A percentile compares a stretch with the other conserved stretches of the same genome.
Conservation (phyloP, 1,284 basidiomycete genomes). For the Irpex sp. region DNA sequence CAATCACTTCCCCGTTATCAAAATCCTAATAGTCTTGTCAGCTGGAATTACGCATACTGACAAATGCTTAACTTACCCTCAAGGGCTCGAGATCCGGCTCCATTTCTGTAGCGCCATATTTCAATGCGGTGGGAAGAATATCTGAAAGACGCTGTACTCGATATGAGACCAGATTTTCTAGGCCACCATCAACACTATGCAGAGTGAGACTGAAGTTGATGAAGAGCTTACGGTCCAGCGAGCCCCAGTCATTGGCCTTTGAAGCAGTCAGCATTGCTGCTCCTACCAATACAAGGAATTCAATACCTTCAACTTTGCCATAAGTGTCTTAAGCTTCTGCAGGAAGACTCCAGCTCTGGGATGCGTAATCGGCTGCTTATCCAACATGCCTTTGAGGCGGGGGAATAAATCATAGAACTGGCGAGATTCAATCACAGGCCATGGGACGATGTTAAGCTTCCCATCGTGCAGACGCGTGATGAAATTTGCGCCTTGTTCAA, state of each 20-base stretch:
- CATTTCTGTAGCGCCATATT: slow-evolving; percentile 42
- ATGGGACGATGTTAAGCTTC: slow-evolving; percentile 54
- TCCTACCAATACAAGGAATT: background rate
- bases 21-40: no score
- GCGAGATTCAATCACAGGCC: slow-evolving; percentile 61
- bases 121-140: slow-evolving; percentile 42
- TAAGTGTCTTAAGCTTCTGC: slow-evolving; percentile 55
- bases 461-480: slow-evolving; percentile 54
- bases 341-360: slow-evolving; percentile 50
- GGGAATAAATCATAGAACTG: slow-evolving; percentile 57
- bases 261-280: background rate
- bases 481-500: slow-evolving; percentile 60
- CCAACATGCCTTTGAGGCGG: slow-evolving; percentile 41
- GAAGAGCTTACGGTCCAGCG: slow-evolving; percentile 46
- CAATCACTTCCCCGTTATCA: no score
- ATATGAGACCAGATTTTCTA: slow-evolving; percentile 55
- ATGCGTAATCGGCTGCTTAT: slow-evolving; percentile 47
- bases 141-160: slow-evolving; percentile 41
- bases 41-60: no score
- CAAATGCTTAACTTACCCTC: no score
- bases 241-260: slow-evolving; percentile 61
- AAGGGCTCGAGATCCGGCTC: slow-evolving; percentile 44
- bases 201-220: no score
- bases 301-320: slow-evolving; percentile 61
- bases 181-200: no score